These are phyloP conservation scores for Triticum urartu DNA, from an alignment of 176 grass and related monocot species.

Conservation along the genomic window DNA sequence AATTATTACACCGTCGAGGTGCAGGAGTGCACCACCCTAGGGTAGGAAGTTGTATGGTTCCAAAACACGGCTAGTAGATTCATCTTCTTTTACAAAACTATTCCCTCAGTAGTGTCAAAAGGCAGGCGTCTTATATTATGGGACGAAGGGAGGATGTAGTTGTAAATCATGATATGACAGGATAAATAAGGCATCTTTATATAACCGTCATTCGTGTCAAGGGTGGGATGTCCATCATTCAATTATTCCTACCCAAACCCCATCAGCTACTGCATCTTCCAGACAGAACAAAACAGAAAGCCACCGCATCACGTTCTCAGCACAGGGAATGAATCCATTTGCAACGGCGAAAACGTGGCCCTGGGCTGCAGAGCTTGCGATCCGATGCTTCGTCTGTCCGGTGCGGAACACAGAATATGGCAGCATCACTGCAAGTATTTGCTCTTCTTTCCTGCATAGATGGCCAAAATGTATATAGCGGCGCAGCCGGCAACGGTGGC, in stretches of 20 bases:
- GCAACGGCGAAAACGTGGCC: not conserved
- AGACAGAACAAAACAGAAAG: not conserved
- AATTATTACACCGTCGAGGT: not conserved
- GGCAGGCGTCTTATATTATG: too few relatives aligned
- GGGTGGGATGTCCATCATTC: not conserved
- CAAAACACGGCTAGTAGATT: too few relatives aligned
- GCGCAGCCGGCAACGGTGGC: slow-evolving; percentile 65
- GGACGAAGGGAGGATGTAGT: too few relatives aligned
- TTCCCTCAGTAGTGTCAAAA: too few relatives aligned
- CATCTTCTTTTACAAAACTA: too few relatives aligned
- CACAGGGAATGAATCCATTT: not conserved
- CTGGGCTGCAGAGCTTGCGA: not conserved
- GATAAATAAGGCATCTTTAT: too few relatives aligned
- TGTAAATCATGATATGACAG: not conserved
- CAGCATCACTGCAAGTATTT: slow-evolving; percentile 64
- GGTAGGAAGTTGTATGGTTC: not conserved
- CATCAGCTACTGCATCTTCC: not conserved
- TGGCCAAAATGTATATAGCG: slow-evolving; percentile 59
- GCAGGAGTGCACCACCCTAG: not conserved
- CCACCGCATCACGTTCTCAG: not conserved
- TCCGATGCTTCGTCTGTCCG: not conserved
- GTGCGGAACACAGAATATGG: not conserved
- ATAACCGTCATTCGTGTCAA: too few relatives aligned
- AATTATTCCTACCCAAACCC: not conserved
- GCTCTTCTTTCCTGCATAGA: slow-evolving; percentile 75